Evolutionary conservation across 2,329 filamentous ascomycete genomes (phyloP), one percentile per base, ranked within the genome.

Genomic region (Colletotrichum graminicola): DNA sequence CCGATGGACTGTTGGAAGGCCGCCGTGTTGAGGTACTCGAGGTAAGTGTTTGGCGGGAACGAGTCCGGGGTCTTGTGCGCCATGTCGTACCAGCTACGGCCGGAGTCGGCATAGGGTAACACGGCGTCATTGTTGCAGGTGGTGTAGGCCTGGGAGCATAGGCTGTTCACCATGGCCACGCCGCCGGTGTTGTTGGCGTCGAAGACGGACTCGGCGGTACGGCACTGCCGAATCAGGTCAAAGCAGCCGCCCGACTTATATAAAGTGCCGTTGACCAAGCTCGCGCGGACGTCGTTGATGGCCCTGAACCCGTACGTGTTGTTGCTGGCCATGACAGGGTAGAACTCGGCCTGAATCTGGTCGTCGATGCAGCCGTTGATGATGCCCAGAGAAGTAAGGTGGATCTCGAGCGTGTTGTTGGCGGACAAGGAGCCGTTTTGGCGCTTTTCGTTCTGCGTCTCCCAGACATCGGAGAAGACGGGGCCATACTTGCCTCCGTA

Each of bases 401-500:
- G 86, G 60, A 93, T 88, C 39, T 89, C 85, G 14, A 91, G 80
- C 2, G 88, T 90, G 45, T 80, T 83, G 71, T 86, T 86, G 23
- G 77, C 79, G 11, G 85, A 78, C 1, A 88, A 69, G 1, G 84
- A 79, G 3, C 89, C 87, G 66, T 84, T 86, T n/a, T 79, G 76
- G 18, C 87, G 86, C 63, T 83, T 83, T 23, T 82, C 78, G 74
- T 94, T 94, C 79, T 94, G 90, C 67, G 87, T 78, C 75, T 91
- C 85, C 81, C 86, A 88, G 29, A 84, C 79, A 26, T 84, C 82
- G 14, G 90, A 89, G 75, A 93, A 92, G 1, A 87, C 82, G 2
- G 91, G 91, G 0, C 90, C 92, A 75, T 93, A 94, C 67, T 90
- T 88, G 16, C 92, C 92, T 43, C 91, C 89, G 78, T 93, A 92